Percentiles rank a stretch among this genome's conserved stretches.
Evolutionary conservation across 192 early-diverging fungal genomes (phyloP).

Genomic region (Rhizoclosmatium sp.): DNA sequence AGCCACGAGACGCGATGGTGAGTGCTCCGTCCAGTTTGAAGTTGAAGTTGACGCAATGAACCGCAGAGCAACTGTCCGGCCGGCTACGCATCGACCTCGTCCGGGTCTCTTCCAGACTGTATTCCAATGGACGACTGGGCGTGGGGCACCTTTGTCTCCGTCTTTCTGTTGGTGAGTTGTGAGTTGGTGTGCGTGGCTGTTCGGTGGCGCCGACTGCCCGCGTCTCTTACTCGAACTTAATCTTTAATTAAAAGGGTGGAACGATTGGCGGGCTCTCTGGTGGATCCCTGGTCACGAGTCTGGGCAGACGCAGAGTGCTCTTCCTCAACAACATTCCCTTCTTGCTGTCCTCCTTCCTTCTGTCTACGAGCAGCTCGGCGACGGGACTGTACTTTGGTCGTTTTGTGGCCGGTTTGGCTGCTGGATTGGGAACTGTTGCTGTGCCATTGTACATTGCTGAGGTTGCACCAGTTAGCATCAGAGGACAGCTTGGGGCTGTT

Average conservation of each 20-base stretch:
- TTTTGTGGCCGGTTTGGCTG: conserved; percentile 78
- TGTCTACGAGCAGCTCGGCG: conserved; percentile 64
- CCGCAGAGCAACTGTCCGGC: conserved; percentile 39
- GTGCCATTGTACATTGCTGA: conserved; percentile 86
- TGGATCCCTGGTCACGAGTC: conserved; percentile 69
- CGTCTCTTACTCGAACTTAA: too few species aligned
- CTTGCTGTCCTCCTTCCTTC: conserved; percentile 65
- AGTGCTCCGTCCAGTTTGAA: neutral
- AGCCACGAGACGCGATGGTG: conserved; percentile 56
- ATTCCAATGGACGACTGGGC: conserved; percentile 56
- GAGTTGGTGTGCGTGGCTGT: neutral
- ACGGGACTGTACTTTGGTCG: conserved; percentile 62
- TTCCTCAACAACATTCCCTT: conserved; percentile 74
- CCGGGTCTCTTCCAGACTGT: conserved; percentile 35
- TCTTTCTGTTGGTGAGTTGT: conserved; percentile 57
- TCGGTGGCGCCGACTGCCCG: conserved; percentile 21
- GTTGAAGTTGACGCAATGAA: neutral
- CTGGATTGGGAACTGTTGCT: conserved; percentile 77
- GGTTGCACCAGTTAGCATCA: conserved; percentile 68
- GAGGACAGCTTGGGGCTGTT: conserved; percentile 80
- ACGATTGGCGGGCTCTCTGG: conserved; percentile 82
- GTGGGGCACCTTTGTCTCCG: conserved; percentile 51
- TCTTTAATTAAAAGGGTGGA: conserved; percentile 55
- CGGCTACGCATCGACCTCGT: neutral
- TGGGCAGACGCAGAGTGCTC: conserved; percentile 73